Evolutionary conservation across 2,329 filamentous ascomycete species (phyloP).

Genomic region (Botrytis paeoniae): DNA sequence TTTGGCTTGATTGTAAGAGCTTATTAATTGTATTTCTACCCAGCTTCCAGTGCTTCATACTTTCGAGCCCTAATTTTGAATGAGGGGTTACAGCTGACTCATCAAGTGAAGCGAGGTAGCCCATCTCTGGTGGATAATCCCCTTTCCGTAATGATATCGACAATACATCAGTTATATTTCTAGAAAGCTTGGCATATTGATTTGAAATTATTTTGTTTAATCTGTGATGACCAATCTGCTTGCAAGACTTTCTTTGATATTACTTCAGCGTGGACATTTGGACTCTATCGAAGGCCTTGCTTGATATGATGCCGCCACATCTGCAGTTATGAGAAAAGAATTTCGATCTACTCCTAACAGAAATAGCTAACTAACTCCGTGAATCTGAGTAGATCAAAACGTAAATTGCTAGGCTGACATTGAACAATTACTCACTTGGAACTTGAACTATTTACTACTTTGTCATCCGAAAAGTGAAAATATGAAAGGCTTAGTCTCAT

Average conservation of each 20-base stretch:
- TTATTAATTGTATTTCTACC: fast-evolving
- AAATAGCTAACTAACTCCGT: neutral
- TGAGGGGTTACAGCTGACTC: neutral
- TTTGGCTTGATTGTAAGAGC: neutral
- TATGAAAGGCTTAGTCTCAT: neutral
- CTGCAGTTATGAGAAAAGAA: neutral
- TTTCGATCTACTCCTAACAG: fast-evolving
- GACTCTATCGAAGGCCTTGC: neutral
- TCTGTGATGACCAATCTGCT: neutral
- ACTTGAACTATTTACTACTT: neutral
- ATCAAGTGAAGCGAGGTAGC: neutral
- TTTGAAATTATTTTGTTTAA: fast-evolving
- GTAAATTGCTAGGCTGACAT: neutral
- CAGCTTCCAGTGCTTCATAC: neutral
- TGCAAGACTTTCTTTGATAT: neutral
- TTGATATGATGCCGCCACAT: neutral
- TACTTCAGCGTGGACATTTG: neutral
- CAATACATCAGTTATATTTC: neutral
- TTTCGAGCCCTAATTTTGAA: neutral
- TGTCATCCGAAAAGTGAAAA: neutral
- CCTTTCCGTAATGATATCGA: neutral
- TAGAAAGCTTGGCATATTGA: neutral
- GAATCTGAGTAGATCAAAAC: neutral
- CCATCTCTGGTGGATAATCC: neutral
- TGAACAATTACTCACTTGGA: neutral